Base-by-base conservation (phyloP, 352 stramenopile genomes). In the Globisporangium mamillatum region DNA sequence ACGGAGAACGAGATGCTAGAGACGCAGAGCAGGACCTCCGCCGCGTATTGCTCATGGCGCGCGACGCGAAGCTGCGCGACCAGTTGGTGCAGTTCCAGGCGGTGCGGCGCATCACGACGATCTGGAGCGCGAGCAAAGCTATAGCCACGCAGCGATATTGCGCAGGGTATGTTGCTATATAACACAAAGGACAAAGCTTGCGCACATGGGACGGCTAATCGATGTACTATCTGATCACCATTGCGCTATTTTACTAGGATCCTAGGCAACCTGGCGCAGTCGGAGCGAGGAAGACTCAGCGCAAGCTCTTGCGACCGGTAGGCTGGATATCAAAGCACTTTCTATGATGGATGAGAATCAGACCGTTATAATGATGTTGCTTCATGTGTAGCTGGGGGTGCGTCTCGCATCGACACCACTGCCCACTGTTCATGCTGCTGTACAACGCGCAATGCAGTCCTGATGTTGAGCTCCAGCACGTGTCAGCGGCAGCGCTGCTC, bases 351-450 rank as follows among this genome's bases (percentile, higher is more conserved):
- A 9, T n/a, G 14, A 63, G n/a, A 12, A 36, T 9, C 14, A 32
- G 16, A n/a, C 4, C n/a, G 24, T 48, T 7, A 12, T n/a, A 1
- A 53, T 10, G 50, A 12, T 53, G 6, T 38, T 9, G 0, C 5
- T 38, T 24, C 20, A 24, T 41, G 27, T 24, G 18, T 68, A 91
- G 85, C 14, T 92, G 83, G 83, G 59, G 76, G 16, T 93, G 86
- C 60, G 71, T 91, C 27, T 92, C 86, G 20, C 84, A 91, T 57
- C 77, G 86, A 9, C 86, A 93, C 63, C 75, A 80, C 48, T 93
- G 86, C 59, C 80, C 84, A 10, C 75, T 93, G 1, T 86, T 79
- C 22, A 69, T 86, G 69, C 65, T 93, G 24, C 58, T 93, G 2
- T 53, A 29, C 22, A 71, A 84, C 16, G 70, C 78, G 6, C 62